These are phyloP conservation scores for Aspergillus fijiensis DNA, from an alignment of 2,329 filamentous ascomycete species.

Conservation along the genomic window DNA sequence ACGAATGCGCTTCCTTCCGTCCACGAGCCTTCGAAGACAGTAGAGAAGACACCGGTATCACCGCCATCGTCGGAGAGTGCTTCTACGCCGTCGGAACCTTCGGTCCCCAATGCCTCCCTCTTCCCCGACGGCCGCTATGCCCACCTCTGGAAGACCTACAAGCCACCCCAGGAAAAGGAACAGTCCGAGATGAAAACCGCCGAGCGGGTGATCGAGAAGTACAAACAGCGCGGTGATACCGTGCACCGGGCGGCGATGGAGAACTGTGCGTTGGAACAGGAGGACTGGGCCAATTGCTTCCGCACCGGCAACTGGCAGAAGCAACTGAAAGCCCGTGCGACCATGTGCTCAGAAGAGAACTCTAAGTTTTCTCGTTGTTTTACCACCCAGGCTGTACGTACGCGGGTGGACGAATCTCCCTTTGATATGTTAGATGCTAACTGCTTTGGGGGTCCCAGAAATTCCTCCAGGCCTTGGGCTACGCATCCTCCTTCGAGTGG, in stretches of 20 bases:
- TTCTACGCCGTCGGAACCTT: conserved; percentile 30
- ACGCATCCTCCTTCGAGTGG: conserved; percentile 67
- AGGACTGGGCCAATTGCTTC: conserved; percentile 81
- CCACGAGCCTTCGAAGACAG: conserved; percentile 20
- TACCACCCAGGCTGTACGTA: conserved; percentile 73
- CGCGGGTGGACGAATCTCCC: background rate
- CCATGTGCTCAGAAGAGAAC: conserved; percentile 78
- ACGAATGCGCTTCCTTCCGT: conserved; percentile 26
- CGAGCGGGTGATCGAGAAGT: conserved; percentile 76
- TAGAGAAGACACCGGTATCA: conserved; percentile 26
- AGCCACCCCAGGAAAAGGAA: conserved; percentile 68
- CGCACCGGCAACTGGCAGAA: conserved; percentile 66
- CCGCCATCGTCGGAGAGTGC: conserved; percentile 23
- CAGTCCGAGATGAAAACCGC: conserved; percentile 74
- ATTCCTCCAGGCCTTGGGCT: conserved; percentile 87
- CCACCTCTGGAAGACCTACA: conserved; percentile 90
- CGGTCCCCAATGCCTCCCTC: conserved; percentile 54
- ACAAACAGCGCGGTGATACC: conserved; percentile 75
- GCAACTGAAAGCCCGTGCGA: conserved; percentile 56
- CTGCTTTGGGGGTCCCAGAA: conserved; percentile 52
- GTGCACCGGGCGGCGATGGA: conserved; percentile 83
- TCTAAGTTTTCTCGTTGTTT: conserved; percentile 82
- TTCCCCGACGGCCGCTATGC: conserved; percentile 73
- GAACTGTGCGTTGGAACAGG: conserved; percentile 87
- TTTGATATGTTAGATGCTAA: background rate